Base-by-base conservation (phyloP, 2,329 filamentous ascomycete genomes). In the Juglanconis oblonga region DNA sequence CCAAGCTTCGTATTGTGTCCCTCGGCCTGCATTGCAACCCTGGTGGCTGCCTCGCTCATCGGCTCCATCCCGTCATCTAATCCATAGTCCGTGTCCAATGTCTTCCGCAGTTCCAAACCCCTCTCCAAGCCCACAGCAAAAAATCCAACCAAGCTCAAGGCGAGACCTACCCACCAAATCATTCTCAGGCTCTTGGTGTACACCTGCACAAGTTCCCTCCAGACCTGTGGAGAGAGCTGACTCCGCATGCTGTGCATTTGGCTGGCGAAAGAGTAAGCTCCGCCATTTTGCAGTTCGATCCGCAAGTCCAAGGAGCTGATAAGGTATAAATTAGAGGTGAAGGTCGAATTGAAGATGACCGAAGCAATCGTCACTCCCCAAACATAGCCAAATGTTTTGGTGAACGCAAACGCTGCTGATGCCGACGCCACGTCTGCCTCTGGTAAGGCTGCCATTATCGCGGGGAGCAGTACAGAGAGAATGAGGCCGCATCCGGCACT, bases 331-430 rank as follows among this genome's bases (percentile, higher is more conserved):
- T 42, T 7, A 11, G 11, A 5, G 10, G 11, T 42, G 38, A 42
- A 42, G 10, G n/a, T n/a, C 11, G 38, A 10, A 17, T 67, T 62
- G 63, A 77, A 77, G 29, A 76, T 69, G 5, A 69, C 65, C 0
- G 68, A 69, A 2, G 70, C 71, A 8, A 79, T 68, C 0, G 73
- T 69, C 2, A 77, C 70, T n/a, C 76, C 76, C 44, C 77, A 69
- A 6, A 74, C 71, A 35, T 70, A 67, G 1, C 77, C 76, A n/a
- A 78, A 70, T 35, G 66, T 70, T 13, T 76, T 68, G 57, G 74
- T 67, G 62, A 77, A 79, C 4, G 65, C 64, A 61, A 68, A 73
- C 57, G 74, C 71, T 4, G 67, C 69, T 2, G 69, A 68, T 1
- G 72, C 70, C 9, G 67, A 62, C 1, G 67, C 65, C 0, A 67